These are phyloP conservation scores for Ophiostoma perfectum DNA, from an alignment of 2,329 filamentous ascomycete species.

Conservation along the genomic window DNA sequence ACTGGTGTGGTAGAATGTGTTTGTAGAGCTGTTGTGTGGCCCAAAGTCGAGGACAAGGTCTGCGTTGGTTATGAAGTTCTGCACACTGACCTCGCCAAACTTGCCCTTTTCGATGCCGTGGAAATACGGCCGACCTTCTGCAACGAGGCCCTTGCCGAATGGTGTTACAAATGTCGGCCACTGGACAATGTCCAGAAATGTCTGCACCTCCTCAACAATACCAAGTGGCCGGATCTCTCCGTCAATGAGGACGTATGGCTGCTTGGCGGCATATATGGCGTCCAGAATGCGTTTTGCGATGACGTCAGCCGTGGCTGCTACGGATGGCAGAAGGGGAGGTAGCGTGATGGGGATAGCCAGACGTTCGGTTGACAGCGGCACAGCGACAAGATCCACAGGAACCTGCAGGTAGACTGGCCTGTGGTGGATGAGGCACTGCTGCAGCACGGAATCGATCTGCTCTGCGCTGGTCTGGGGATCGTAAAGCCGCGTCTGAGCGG, in stretches of 20 bases:
- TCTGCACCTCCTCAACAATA: constrained; percentile 67
- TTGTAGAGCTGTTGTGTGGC: constrained; percentile 8
- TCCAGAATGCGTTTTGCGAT: constrained; percentile 75
- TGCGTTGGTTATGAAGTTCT: not conserved
- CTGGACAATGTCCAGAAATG: constrained; percentile 64
- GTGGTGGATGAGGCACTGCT: constrained; percentile 66
- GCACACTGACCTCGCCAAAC: not conserved
- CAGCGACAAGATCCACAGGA: constrained; percentile 72
- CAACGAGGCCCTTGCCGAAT: constrained; percentile 80
- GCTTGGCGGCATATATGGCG: constrained; percentile 61
- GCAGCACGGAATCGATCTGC: constrained; percentile 72
- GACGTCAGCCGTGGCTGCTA: constrained; percentile 63
- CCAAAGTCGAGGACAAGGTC: constrained; percentile 12
- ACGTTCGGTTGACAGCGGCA: constrained; percentile 67
- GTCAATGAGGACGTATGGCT: constrained; percentile 74
- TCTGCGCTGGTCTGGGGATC: constrained; percentile 63
- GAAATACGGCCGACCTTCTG: constrained; percentile 51
- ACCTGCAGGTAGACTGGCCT: constrained; percentile 79
- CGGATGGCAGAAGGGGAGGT: constrained; percentile 57
- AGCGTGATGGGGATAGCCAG: constrained; percentile 63
- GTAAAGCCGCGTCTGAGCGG: constrained; percentile 64
- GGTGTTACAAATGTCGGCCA: constrained; percentile 82
- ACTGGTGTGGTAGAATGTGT: constrained; percentile 11
- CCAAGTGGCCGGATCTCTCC: constrained; percentile 75
- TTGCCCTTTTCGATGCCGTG: constrained; percentile 5